phyloP scores from a whole-genome alignment of 2,329 filamentous ascomycete genomes.

The Fusarium sp. region DNA sequence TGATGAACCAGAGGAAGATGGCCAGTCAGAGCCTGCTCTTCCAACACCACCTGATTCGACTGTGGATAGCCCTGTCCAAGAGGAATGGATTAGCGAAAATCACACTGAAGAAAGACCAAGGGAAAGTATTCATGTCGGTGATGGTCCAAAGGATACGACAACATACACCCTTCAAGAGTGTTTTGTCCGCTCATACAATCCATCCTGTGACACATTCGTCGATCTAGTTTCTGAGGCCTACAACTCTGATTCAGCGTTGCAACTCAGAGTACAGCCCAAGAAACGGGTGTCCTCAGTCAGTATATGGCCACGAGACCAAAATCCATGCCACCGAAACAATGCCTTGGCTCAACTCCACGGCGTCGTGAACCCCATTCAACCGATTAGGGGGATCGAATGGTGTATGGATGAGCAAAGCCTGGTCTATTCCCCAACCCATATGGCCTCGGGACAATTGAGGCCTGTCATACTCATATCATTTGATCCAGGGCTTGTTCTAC shows the following conservation, averaged over 20 bases:
- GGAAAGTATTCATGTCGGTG: conserved; percentile 58
- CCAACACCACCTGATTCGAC: conserved; percentile 7
- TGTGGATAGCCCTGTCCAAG: not conserved
- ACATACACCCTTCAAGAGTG: conserved; percentile 65
- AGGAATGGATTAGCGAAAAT: conserved; percentile 51
- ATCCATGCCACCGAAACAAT: not conserved
- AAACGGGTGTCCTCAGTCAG: not conserved
- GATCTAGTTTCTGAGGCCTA: conserved; percentile 61
- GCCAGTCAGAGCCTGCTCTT: conserved; percentile 5
- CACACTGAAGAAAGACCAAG: conserved; percentile 25
- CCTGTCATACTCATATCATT: conserved; percentile 46
- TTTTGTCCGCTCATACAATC: conserved; percentile 65
- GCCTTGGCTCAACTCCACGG: conserved; percentile 44
- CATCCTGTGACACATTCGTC: conserved; percentile 64
- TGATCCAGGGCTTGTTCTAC: conserved; percentile 44
- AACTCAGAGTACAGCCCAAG: conserved; percentile 52
- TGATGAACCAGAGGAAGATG: not conserved
- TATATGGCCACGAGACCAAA: conserved; percentile 41
- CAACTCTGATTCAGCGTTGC: conserved; percentile 52
- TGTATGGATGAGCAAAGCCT: conserved; percentile 59
- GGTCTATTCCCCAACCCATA: conserved; percentile 53
- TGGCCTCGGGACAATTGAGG: conserved; percentile 19
- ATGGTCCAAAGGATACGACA: conserved; percentile 53
- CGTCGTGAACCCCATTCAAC: conserved; percentile 49
- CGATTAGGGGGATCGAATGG: conserved; percentile 53